Evolutionary conservation across 2,329 filamentous ascomycete species (phyloP).

Genomic region (Ophiostoma populinum): DNA sequence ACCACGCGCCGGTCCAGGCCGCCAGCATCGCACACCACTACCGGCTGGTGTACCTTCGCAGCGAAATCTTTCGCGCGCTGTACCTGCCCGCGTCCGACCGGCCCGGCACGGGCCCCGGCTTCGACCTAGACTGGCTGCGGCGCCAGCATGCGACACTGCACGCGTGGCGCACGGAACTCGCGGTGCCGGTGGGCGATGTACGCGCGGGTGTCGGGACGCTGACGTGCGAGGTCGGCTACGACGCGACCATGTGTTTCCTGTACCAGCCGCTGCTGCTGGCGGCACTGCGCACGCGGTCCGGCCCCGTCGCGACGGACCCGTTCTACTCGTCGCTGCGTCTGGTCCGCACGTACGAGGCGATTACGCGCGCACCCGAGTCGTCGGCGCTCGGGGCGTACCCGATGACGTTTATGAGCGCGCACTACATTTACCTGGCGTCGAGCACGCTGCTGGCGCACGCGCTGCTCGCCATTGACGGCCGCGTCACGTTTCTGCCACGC

Average conservation of each 20-base stretch:
- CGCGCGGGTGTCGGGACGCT: conserved; percentile 14
- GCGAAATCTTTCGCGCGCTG: conserved; percentile 17
- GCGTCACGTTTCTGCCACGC: conserved; percentile 11
- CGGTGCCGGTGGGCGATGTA: conserved; percentile 5
- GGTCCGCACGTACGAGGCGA: conserved; percentile 16
- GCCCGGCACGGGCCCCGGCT: neutral
- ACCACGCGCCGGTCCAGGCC: conserved; percentile 12
- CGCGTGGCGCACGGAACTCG: conserved; percentile 9
- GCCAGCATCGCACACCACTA: conserved; percentile 18
- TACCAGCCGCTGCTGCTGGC: conserved; percentile 16
- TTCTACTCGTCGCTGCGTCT: conserved; percentile 16
- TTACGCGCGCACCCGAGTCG: conserved; percentile 16
- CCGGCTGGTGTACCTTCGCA: conserved; percentile 19
- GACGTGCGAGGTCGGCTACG: conserved; percentile 18
- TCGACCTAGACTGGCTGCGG: conserved; percentile 7
- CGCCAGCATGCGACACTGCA: conserved; percentile 7
- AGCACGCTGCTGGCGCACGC: conserved; percentile 17
- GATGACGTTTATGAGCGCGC: conserved; percentile 17
- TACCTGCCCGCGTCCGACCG: conserved; percentile 9
- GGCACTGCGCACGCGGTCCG: conserved; percentile 3
- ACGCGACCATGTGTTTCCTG: conserved; percentile 17
- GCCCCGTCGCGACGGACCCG: conserved; percentile 14
- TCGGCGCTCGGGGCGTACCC: conserved; percentile 16
- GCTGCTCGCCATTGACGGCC: conserved; percentile 15
- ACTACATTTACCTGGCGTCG: conserved; percentile 17